These are phyloP conservation scores for Boletus reticulatus DNA, from an alignment of 768 basidiomycete species.

Conservation along the genomic window DNA sequence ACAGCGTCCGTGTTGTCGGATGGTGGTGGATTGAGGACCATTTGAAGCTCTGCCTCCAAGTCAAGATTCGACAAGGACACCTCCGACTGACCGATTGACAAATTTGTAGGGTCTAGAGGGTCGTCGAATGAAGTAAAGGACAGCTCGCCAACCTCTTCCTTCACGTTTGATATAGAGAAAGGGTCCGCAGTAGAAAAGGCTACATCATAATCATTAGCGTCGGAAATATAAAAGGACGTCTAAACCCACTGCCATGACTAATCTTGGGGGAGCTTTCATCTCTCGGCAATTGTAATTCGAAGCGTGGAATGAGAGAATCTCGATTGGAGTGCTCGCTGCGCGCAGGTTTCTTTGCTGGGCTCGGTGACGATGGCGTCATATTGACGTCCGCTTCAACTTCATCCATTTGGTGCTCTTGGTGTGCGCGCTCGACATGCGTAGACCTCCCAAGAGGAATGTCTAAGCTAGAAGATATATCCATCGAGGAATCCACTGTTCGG, in stretches of 20 bases:
- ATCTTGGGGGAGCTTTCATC: conserved; percentile 23
- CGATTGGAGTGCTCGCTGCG: conserved; percentile 16
- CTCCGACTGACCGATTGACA: conserved; percentile 37
- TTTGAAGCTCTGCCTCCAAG: conserved; percentile 28
- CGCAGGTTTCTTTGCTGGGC: conserved; percentile 35
- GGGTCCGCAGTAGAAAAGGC: conserved; percentile 17
- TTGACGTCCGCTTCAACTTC: conserved; percentile 40
- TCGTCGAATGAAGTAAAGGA: conserved; percentile 31
- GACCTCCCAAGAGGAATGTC: conserved; percentile 35
- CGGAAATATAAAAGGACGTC: not conserved
- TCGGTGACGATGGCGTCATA: conserved; percentile 50
- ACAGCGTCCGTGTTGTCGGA: conserved; percentile 10
- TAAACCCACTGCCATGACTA: conserved; percentile 13
- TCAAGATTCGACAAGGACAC: conserved; percentile 35
- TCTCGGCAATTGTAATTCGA: conserved; percentile 22
- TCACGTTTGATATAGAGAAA: conserved; percentile 18
- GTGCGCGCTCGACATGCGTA: conserved; percentile 37
- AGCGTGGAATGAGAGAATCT: conserved; percentile 36
- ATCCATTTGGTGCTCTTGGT: conserved; percentile 21
- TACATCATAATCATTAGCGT: conserved; percentile 3
- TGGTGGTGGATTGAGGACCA: conserved; percentile 16
- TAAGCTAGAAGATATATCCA: conserved; percentile 13
- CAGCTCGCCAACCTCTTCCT: conserved; percentile 24
- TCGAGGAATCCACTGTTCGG: conserved; percentile 22
- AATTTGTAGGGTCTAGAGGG: conserved; percentile 29